These are phyloP conservation scores for Chrysosporium keratinophilum DNA, from an alignment of 2,329 filamentous ascomycete genomes.

Conservation along the genomic window DNA sequence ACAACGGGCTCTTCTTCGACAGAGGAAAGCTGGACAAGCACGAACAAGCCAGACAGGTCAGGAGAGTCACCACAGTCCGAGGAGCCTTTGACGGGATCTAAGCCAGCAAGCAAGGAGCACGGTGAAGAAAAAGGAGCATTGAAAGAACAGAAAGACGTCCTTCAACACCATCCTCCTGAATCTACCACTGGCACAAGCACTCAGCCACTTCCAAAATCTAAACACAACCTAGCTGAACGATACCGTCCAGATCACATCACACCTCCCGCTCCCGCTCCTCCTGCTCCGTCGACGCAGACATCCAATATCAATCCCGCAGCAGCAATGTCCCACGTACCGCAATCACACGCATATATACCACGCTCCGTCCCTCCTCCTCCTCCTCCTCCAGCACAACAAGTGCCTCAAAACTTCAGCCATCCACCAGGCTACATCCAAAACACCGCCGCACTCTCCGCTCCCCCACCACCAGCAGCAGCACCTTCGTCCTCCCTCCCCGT, in stretches of 20 bases:
- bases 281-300: neutral
- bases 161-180: neutral
- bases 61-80: too few species aligned
- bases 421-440: slow-evolving; percentile 27
- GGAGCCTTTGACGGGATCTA: too few species aligned
- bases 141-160: neutral
- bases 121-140: too few species aligned
- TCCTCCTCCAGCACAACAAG: slow-evolving; percentile 20
- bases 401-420: slow-evolving; percentile 18
- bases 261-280: neutral
- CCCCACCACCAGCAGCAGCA: slow-evolving; percentile 4
- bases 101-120: too few species aligned
- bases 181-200: neutral
- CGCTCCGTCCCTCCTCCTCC: neutral
- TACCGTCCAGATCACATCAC: neutral
- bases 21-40: too few species aligned
- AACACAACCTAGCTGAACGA: neutral
- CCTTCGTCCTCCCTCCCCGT: neutral
- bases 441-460: slow-evolving; percentile 9
- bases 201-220: neutral
- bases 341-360: neutral
- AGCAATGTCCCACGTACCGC: neutral
- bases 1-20: too few species aligned
- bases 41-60: too few species aligned
- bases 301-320: neutral